Conservation (phyloP, 2,329 filamentous ascomycete species). For the Penicillium sp. region DNA sequence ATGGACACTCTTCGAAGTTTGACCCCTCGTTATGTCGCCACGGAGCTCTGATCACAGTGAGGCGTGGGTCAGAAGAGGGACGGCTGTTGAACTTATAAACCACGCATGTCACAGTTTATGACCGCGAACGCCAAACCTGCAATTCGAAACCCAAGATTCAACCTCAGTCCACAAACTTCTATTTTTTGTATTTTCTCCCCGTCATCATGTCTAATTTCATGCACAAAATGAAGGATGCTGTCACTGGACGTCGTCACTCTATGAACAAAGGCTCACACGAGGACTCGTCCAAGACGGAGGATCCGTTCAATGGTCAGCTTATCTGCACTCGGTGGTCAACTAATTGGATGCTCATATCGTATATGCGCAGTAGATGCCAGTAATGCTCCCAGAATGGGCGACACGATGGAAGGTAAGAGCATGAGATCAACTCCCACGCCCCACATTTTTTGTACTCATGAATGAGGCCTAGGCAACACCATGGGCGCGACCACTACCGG, state of each 20-base stretch:
- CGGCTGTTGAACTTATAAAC: constrained; percentile 18
- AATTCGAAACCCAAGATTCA: too few species aligned
- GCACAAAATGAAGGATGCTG: constrained; percentile 54
- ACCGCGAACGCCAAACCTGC: background rate
- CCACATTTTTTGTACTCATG: background rate
- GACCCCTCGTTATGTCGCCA: constrained; percentile 27
- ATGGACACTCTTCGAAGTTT: constrained; percentile 4
- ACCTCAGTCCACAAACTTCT: background rate
- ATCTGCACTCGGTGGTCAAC: background rate
- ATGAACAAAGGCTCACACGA: constrained; percentile 36
- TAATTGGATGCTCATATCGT: background rate
- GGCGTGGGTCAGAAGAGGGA: background rate
- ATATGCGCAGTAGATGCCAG: constrained; percentile 9
- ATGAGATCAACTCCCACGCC: background rate
- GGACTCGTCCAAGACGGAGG: constrained; percentile 33
- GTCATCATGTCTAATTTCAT: constrained; percentile 51
- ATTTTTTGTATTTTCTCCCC: background rate
- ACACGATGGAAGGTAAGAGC: constrained; percentile 6
- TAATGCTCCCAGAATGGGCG: constrained; percentile 3
- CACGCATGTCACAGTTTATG: background rate
- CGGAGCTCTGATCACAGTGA: constrained; percentile 7
- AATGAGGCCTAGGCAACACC: background rate
- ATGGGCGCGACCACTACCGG: constrained; percentile 10
- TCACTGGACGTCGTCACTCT: constrained; percentile 39
- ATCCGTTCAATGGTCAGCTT: constrained; percentile 18